Base-by-base conservation (phyloP, 257 asterid species). In the Solanum etuberosum region DNA sequence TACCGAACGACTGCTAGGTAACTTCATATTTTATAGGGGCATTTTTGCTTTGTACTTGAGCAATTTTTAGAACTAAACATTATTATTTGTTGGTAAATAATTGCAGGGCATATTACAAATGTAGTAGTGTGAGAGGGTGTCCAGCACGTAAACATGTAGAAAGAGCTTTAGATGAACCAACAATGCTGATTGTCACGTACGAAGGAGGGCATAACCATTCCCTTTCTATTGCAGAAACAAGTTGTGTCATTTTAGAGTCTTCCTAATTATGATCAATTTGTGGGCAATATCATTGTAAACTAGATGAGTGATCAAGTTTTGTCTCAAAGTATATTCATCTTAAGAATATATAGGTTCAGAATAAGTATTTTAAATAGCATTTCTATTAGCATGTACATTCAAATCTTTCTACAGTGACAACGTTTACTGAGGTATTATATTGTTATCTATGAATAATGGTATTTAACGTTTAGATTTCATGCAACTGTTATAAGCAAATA, bases 61-160 rank as follows among this genome's bases (percentile, higher is more conserved):
- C 25, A 20, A 51, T 16, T 16, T 51, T 51, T 51, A 16, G 23
- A 54, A 54, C 10, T 18, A 59, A 59, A 9, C 8, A 78, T 29
- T 40, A 8, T 27, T 29, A 67, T 20, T 48, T 83, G 9, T 84
- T 16, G 78, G 7, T 27, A 25, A 43, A 78, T 78, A 4, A 46
- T 63, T 15, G 32, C 93, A 96, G 99, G 94, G 98, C 98, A 31
- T 96, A 96, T 80, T 96, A 96, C 94, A 96, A 95, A 91, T 96
- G 99, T 89, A 95, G 98, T 63, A 94, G 97, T 25, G 95, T 96
- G 43, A 90, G 98, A 89, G 98, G 99, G 0, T 96, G 99, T 85
- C 98, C 98, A 4, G 99, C 98, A 10, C 92, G 99, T 1, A 96
- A 96, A 85, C 99, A 96, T 78, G 98, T 96, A 5, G 99, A 96